Percentiles rank a stretch among this genome's conserved stretches.
Conservation (phyloP, 1,284 basidiomycete genomes). For the Cystobasidiaceae sp. region DNA sequence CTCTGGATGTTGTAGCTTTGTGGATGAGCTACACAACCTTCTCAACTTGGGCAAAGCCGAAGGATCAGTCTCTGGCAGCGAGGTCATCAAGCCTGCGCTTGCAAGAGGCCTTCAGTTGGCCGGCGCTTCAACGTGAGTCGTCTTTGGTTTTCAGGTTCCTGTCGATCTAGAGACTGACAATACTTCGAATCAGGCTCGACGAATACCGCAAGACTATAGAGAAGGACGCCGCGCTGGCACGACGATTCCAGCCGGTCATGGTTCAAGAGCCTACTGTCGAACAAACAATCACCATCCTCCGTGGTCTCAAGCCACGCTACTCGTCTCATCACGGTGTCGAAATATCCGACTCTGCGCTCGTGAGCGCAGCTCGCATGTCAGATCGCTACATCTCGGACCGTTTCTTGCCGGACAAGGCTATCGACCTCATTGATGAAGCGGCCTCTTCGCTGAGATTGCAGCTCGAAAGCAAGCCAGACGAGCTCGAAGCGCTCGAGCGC, state of each 20-base stretch:
- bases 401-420: slow-evolving; percentile 72
- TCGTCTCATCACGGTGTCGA: slow-evolving; percentile 87
- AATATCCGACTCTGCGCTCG: slow-evolving; percentile 78
- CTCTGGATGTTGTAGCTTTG: too few relatives aligned
- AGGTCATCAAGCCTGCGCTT: slow-evolving; percentile 84
- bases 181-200: slow-evolving; percentile 50
- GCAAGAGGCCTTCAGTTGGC: slow-evolving; percentile 79
- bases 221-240: slow-evolving; percentile 83
- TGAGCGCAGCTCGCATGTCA: slow-evolving; percentile 75
- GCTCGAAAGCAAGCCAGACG: slow-evolving; percentile 78
- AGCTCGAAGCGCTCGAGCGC: slow-evolving; percentile 73
- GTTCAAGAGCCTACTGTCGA: slow-evolving; percentile 84
- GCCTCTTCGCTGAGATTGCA: slow-evolving; percentile 79
- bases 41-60: slow-evolving; percentile 86
- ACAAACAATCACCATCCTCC: slow-evolving; percentile 64
- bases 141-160: too few relatives aligned
- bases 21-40: slow-evolving; percentile 69
- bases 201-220: slow-evolving; percentile 88
- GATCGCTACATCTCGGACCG: slow-evolving; percentile 80
- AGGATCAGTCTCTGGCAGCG: slow-evolving; percentile 83
- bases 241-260: slow-evolving; percentile 79
- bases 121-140: slow-evolving; percentile 78
- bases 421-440: slow-evolving; percentile 81
- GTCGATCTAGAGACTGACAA: too few relatives aligned
- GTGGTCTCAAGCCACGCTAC: slow-evolving; percentile 75